A percentile compares a stretch with the other conserved stretches of the same genome.
Evolutionary conservation across 2,329 filamentous ascomycete species (phyloP).

Genomic region (Colletotrichum tropicicola): DNA sequence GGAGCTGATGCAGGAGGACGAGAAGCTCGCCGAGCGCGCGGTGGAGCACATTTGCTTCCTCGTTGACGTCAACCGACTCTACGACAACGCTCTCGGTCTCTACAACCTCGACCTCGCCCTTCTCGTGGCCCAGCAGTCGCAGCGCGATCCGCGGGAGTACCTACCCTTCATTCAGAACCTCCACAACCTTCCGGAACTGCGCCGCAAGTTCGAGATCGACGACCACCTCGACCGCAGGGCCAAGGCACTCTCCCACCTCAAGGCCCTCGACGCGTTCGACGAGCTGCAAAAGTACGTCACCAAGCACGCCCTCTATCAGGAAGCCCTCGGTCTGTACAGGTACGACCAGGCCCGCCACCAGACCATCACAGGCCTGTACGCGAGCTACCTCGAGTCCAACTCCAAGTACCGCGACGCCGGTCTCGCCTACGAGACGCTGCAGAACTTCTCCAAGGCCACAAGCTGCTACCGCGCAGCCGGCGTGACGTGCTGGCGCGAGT

Average conservation of each 20-base stretch:
- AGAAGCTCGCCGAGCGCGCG: slow-evolving; percentile 82
- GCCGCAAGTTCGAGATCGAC: slow-evolving; percentile 86
- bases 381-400: slow-evolving; percentile 76
- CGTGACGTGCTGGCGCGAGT: slow-evolving; percentile 84
- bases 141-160: slow-evolving; percentile 95
- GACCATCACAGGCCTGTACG: slow-evolving; percentile 80
- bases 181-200: slow-evolving; percentile 75
- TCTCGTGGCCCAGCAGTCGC: slow-evolving; percentile 92
- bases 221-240: slow-evolving; percentile 80
- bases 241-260: slow-evolving; percentile 83
- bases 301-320: slow-evolving; percentile 81
- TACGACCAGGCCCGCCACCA: slow-evolving; percentile 77
- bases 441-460: slow-evolving; percentile 77
- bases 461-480: slow-evolving; percentile 86
- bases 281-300: slow-evolving; percentile 81
- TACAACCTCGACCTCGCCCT: slow-evolving; percentile 93
- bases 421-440: slow-evolving; percentile 88
- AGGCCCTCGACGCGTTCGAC: slow-evolving; percentile 76
- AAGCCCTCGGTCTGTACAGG: slow-evolving; percentile 82
- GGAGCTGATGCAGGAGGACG: slow-evolving; percentile 73
- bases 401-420: slow-evolving; percentile 89
- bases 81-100: slow-evolving; percentile 87
- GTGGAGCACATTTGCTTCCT: slow-evolving; percentile 98
- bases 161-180: slow-evolving; percentile 92
- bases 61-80: slow-evolving; percentile 90